phyloP scores from a whole-genome alignment of 164 flowering plant species.

The Vitis riparia region DNA sequence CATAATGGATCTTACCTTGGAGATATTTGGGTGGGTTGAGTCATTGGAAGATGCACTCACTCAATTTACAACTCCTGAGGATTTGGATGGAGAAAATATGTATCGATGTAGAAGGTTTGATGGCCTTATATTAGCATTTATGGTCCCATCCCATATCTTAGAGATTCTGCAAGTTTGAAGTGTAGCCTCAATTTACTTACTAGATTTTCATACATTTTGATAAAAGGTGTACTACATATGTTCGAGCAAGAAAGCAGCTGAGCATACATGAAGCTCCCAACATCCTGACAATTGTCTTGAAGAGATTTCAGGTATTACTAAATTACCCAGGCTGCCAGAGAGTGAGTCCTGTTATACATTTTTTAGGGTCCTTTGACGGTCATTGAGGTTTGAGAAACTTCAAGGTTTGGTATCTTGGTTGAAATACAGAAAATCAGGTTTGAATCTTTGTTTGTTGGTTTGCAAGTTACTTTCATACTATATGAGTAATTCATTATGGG shows the following conservation, averaged over 20 bases:
- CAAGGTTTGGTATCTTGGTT: background rate
- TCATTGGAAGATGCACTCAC: constrained; percentile 83
- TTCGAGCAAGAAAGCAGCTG: constrained; percentile 79
- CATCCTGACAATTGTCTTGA: constrained; percentile 80
- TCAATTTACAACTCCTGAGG: constrained; percentile 79
- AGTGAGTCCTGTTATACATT: too few species aligned
- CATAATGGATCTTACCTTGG: constrained; percentile 90
- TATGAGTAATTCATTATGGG: background rate
- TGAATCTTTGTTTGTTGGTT: background rate
- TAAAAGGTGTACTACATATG: constrained; percentile 75
- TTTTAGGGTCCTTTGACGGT: too few species aligned
- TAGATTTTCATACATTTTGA: background rate
- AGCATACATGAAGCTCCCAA: constrained; percentile 86
- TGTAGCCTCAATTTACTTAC: background rate
- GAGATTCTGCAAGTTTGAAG: background rate
- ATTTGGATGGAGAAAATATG: constrained; percentile 92
- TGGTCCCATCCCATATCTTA: background rate
- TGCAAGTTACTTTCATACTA: background rate
- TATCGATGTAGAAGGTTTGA: constrained; percentile 84
- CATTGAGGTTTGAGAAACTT: too few species aligned
- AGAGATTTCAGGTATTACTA: constrained; percentile 79
- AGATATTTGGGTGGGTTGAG: constrained; percentile 81
- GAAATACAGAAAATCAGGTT: background rate
- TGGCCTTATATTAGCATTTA: background rate
- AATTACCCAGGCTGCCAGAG: background rate